phyloP scores from a whole-genome alignment of 2,329 filamentous ascomycete species.

The Aspergillus proliferans region DNA sequence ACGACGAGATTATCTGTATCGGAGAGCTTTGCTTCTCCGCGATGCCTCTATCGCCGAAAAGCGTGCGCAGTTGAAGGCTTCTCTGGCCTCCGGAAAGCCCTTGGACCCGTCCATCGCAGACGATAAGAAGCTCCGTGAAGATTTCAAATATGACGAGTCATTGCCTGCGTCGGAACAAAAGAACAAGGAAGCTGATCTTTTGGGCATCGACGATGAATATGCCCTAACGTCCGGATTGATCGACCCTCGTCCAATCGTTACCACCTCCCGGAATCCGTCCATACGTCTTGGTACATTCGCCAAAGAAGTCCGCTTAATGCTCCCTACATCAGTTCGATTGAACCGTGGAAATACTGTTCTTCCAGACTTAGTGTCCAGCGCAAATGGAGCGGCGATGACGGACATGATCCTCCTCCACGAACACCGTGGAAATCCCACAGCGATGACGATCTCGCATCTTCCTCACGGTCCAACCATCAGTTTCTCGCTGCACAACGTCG shows the following conservation, averaged over 20 bases:
- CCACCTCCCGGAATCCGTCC: slow-evolving; percentile 82
- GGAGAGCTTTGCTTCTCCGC: slow-evolving; percentile 75
- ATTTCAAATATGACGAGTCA: slow-evolving; percentile 92
- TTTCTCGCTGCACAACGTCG: slow-evolving; percentile 87
- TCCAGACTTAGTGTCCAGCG: slow-evolving; percentile 75
- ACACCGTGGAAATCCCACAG: slow-evolving; percentile 85
- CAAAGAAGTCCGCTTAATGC: slow-evolving; percentile 78
- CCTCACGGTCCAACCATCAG: slow-evolving; percentile 83
- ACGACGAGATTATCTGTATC: slow-evolving; percentile 82
- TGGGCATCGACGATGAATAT: slow-evolving; percentile 85
- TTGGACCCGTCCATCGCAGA: slow-evolving; percentile 76
- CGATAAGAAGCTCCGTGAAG: slow-evolving; percentile 74
- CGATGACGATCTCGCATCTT: slow-evolving; percentile 78
- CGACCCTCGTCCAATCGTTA: slow-evolving; percentile 82
- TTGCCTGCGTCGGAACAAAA: slow-evolving; percentile 48
- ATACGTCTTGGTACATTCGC: slow-evolving; percentile 81
- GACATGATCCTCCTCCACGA: slow-evolving; percentile 88
- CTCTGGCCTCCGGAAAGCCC: slow-evolving; percentile 82
- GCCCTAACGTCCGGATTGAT: slow-evolving; percentile 82
- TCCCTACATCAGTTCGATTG: slow-evolving; percentile 78
- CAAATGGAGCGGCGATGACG: slow-evolving; percentile 70
- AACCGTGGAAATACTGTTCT: slow-evolving; percentile 89
- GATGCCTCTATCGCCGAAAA: slow-evolving; percentile 93
- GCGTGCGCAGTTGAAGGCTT: slow-evolving; percentile 75
- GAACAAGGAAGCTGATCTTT: slow-evolving; percentile 80